These are phyloP conservation scores for Drechslera avenae DNA, from an alignment of 2,329 filamentous ascomycete genomes.

Conservation along the genomic window DNA sequence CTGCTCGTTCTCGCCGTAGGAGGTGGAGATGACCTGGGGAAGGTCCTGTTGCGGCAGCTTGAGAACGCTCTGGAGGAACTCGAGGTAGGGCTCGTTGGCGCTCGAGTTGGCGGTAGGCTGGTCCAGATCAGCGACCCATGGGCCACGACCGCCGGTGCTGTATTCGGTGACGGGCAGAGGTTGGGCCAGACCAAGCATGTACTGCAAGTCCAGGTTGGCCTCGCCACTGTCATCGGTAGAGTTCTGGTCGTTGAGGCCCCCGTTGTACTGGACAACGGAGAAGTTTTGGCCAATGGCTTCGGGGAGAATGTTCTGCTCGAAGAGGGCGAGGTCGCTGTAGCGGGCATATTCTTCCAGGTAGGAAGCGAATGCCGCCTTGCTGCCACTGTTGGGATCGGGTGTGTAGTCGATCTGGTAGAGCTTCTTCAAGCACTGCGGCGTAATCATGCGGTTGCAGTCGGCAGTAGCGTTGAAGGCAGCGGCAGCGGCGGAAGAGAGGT, in stretches of 20 bases:
- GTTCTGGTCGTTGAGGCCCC: constrained; percentile 31
- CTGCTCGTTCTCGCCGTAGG: constrained; percentile 71
- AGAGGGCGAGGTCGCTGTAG: constrained; percentile 53
- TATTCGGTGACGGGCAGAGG: constrained; percentile 62
- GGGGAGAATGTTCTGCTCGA: constrained; percentile 48
- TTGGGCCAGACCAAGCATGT: constrained; percentile 60
- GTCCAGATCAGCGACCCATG: constrained; percentile 57
- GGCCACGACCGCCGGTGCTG: constrained; percentile 62
- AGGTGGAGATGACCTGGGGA: constrained; percentile 67
- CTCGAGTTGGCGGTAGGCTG: constrained; percentile 49
- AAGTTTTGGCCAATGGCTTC: constrained; percentile 52
- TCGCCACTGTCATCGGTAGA: constrained; percentile 49
- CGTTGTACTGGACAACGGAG: constrained; percentile 41
- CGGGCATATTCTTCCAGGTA: constrained; percentile 60
- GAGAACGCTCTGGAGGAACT: constrained; percentile 64
- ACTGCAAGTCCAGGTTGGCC: constrained; percentile 68
- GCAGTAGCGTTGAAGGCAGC: constrained; percentile 22
- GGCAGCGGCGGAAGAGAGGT: constrained; percentile 18
- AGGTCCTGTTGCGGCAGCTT: constrained; percentile 56
- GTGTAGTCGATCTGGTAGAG: constrained; percentile 59
- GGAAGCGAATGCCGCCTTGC: constrained; percentile 57
- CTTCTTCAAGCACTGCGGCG: constrained; percentile 56
- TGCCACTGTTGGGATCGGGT: constrained; percentile 52
- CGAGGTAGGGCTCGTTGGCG: constrained; percentile 70
- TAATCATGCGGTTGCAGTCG: constrained; percentile 41